These are phyloP conservation scores for Mycosarcoma mackinlayi DNA, from an alignment of 1,284 basidiomycete genomes.

Conservation along the genomic window DNA sequence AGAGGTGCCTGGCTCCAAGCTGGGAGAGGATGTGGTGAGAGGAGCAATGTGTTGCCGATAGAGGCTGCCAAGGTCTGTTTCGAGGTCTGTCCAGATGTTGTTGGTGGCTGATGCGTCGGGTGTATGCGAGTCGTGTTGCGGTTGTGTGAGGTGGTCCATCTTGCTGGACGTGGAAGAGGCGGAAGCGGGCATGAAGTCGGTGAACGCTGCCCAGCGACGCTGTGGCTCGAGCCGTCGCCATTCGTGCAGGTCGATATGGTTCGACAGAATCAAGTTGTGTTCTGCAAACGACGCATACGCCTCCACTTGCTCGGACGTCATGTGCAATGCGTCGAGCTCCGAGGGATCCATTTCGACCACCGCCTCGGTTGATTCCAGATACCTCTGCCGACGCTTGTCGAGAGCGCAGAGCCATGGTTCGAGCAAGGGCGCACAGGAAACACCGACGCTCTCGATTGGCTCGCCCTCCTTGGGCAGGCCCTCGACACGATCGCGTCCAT, in stretches of 20 bases:
- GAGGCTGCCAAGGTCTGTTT: constrained; percentile 20
- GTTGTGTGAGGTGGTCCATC: background rate
- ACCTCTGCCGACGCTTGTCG: constrained; percentile 16
- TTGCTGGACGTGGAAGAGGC: background rate
- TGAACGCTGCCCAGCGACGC: constrained; percentile 28
- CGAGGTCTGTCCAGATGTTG: constrained; percentile 7
- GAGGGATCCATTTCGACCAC: constrained; percentile 73
- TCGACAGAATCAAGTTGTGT: constrained; percentile 70
- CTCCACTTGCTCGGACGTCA: constrained; percentile 74
- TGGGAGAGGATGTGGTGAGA: background rate
- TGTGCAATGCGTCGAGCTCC: constrained; percentile 73
- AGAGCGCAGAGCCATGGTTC: constrained; percentile 34
- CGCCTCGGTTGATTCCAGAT: constrained; percentile 54
- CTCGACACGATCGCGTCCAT: constrained; percentile 49
- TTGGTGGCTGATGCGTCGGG: background rate
- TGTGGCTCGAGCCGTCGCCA: constrained; percentile 35
- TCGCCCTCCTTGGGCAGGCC: background rate
- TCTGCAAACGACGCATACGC: constrained; percentile 78
- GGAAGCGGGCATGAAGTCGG: constrained; percentile 25
- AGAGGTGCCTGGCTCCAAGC: constrained; percentile 1
- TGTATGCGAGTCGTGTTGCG: background rate
- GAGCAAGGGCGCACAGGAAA: constrained; percentile 38
- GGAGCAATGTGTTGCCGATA: constrained; percentile 21
- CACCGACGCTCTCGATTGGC: background rate
- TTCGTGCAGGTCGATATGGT: constrained; percentile 40